These are phyloP conservation scores for Phytophthora pisi DNA, from an alignment of 352 stramenopile species.

Conservation along the genomic window DNA sequence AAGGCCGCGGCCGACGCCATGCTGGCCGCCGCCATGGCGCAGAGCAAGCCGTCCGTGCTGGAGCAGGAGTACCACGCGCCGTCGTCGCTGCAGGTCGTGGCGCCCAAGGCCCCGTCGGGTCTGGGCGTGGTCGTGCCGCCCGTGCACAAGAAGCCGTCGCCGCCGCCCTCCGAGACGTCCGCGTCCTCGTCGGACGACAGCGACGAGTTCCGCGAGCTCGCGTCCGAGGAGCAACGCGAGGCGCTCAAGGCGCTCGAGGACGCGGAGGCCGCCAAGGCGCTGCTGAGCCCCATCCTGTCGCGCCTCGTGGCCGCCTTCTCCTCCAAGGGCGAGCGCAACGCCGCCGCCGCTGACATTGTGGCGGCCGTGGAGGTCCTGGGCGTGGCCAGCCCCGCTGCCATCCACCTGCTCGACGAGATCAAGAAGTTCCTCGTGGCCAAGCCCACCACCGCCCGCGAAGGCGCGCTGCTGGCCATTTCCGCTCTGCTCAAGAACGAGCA, in stretches of 20 bases:
- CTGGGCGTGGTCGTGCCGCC: conserved; percentile 22
- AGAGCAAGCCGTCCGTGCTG: conserved; percentile 43
- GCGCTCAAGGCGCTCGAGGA: conserved; percentile 42
- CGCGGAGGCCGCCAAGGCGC: conserved; percentile 37
- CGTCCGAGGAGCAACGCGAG: conserved; percentile 51
- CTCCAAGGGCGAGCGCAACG: conserved; percentile 45
- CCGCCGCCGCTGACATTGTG: conserved; percentile 55
- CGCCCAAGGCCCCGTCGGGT: conserved; percentile 10
- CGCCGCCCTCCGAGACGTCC: conserved; percentile 38
- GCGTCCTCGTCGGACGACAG: conserved; percentile 39
- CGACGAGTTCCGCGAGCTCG: conserved; percentile 46
- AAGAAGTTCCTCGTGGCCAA: conserved; percentile 51
- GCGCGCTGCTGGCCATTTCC: conserved; percentile 47
- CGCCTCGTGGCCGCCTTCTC: conserved; percentile 44
- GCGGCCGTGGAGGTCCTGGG: conserved; percentile 52
- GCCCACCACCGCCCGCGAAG: conserved; percentile 54
- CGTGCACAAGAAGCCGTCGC: conserved; percentile 31
- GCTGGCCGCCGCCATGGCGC: conserved; percentile 40
- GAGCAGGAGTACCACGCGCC: conserved; percentile 25
- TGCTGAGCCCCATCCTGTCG: conserved; percentile 48
- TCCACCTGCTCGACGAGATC: conserved; percentile 57
- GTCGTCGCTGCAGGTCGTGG: conserved; percentile 34
- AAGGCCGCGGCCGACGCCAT: conserved; percentile 61
- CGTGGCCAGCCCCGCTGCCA: conserved; percentile 33
- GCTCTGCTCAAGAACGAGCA: conserved; percentile 51